These are phyloP conservation scores for Chalciporus chontae DNA, from an alignment of 768 basidiomycete genomes.

Conservation along the genomic window DNA sequence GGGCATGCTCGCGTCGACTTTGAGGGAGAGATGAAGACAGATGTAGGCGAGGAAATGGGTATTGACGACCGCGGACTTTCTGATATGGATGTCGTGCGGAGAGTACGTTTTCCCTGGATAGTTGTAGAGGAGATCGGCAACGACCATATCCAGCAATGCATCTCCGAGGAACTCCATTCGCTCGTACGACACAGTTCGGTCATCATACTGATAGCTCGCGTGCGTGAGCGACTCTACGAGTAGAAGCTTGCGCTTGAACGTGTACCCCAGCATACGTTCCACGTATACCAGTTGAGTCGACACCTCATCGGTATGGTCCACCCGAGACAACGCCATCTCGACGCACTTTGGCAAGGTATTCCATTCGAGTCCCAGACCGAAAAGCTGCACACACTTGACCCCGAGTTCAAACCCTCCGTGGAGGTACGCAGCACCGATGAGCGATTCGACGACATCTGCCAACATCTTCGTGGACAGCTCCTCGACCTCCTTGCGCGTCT, in stretches of 20 bases:
- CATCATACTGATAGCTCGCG: conserved; percentile 60
- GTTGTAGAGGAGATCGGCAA: conserved; percentile 64
- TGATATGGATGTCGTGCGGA: conserved; percentile 66
- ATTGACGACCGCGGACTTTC: conserved; percentile 70
- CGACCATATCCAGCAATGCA: conserved; percentile 70
- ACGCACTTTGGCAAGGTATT: conserved; percentile 46
- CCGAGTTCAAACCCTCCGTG: conserved; percentile 63
- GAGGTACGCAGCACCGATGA: conserved; percentile 76
- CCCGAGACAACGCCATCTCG: conserved; percentile 32
- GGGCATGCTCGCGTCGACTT: conserved; percentile 51
- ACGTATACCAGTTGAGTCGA: conserved; percentile 54
- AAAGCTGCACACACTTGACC: conserved; percentile 54
- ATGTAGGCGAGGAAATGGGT: conserved; percentile 68
- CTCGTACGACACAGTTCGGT: conserved; percentile 65
- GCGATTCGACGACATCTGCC: conserved; percentile 80
- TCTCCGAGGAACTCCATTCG: conserved; percentile 80
- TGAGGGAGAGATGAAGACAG: conserved; percentile 48
- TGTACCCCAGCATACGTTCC: conserved; percentile 66
- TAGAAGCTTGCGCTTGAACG: conserved; percentile 56
- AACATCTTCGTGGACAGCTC: conserved; percentile 76
- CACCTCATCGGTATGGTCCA: conserved; percentile 30
- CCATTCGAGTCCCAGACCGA: conserved; percentile 63
- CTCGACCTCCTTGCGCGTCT: conserved; percentile 27
- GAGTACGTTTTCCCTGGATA: conserved; percentile 61
- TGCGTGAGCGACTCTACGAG: conserved; percentile 76